phyloP scores from a whole-genome alignment of 495 filamentous ascomycete species.

The Trichocladium uniseriatum region DNA sequence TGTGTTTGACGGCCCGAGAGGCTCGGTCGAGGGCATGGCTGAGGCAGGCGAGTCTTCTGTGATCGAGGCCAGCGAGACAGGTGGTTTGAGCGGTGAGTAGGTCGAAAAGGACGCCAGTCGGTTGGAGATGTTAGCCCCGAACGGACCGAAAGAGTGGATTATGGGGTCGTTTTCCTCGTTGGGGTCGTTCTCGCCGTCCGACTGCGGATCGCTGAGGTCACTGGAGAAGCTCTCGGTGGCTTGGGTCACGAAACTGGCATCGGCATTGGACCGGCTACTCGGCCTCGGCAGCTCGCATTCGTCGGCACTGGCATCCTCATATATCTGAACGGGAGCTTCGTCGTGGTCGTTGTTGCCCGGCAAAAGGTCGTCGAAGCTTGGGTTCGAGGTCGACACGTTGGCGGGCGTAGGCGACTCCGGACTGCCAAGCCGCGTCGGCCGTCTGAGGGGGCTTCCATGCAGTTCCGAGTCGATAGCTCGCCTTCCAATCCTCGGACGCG shows the following conservation, averaged over 20 bases:
- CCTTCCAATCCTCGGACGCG: conserved; percentile 26
- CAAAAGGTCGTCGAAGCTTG: conserved; percentile 24
- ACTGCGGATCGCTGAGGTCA: conserved; percentile 52
- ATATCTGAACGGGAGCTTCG: conserved; percentile 41
- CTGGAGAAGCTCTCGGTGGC: conserved; percentile 42
- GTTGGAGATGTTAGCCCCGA: conserved; percentile 68
- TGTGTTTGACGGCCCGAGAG: conserved; percentile 3
- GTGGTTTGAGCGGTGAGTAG: conserved; percentile 40
- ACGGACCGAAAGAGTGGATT: conserved; percentile 81
- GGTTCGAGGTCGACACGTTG: conserved; percentile 21
- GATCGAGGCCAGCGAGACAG: too few species aligned
- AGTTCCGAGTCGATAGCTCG: conserved; percentile 25
- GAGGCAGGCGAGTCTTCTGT: background rate
- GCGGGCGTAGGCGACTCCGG: conserved; percentile 70
- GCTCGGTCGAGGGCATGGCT: conserved; percentile 4
- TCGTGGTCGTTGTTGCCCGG: conserved; percentile 19
- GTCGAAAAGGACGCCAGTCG: conserved; percentile 67
- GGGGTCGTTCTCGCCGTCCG: conserved; percentile 60
- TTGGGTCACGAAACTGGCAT: conserved; percentile 29
- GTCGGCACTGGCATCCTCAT: conserved; percentile 47
- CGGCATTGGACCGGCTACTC: background rate
- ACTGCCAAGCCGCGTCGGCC: conserved; percentile 52
- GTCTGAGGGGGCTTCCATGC: conserved; percentile 58
- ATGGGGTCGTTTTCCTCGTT: conserved; percentile 92
- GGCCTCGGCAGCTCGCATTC: conserved; percentile 25